Conservation (phyloP, 306 rosid genomes). For the Rubus parviflorus region DNA sequence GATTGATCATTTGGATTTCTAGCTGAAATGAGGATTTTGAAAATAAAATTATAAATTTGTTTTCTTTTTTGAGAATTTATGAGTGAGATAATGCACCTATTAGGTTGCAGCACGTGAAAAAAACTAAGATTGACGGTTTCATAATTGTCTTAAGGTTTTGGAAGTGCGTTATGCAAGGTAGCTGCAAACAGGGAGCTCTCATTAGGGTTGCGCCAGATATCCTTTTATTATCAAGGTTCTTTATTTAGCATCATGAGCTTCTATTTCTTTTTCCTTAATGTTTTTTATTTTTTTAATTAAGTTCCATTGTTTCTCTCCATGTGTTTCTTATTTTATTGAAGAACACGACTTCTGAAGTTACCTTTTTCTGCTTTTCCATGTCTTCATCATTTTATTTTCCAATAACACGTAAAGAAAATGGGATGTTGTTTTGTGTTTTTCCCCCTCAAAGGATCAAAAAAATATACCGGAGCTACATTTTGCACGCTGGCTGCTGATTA, state of each 20-base stretch:
- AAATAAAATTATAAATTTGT: background rate
- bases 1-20: background rate
- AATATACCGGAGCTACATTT: slow-evolving; percentile 7
- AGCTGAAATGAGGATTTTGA: background rate
- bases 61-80: background rate
- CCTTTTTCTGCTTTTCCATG: background rate
- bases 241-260: slow-evolving; percentile 17
- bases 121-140: slow-evolving; percentile 21
- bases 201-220: slow-evolving; percentile 89
- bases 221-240: slow-evolving; percentile 45
- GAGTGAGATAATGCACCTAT: background rate
- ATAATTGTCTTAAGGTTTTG: slow-evolving; percentile 67
- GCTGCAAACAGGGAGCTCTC: slow-evolving; percentile 75
- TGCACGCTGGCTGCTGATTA: slow-evolving; percentile 6
- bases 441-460: too few relatives aligned
- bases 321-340: background rate
- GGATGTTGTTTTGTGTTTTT: background rate
- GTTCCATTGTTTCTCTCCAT: background rate
- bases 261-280: background rate
- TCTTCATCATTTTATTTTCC: background rate
- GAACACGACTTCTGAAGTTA: background rate
- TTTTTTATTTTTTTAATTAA: too few relatives aligned
- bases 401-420: background rate
- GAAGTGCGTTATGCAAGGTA: slow-evolving; percentile 82
- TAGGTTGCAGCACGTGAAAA: background rate